phyloP scores from a whole-genome alignment of 2,329 filamentous ascomycete species.

The Cordyceps javanica region DNA sequence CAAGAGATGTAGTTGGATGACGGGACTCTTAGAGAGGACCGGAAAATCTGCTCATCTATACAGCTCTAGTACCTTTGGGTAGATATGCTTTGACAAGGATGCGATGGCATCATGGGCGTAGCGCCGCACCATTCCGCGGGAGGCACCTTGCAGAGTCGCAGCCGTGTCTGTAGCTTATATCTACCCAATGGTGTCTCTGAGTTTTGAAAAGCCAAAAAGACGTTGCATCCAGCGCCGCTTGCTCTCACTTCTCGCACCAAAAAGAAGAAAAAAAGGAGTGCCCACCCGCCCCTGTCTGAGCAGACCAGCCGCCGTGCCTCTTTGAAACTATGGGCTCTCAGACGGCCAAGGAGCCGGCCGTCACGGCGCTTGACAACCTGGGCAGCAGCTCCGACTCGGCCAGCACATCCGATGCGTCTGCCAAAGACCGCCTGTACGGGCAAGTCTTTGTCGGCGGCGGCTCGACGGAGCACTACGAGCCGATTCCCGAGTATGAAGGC shows the following conservation, averaged over 20 bases:
- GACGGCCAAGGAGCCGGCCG: not conserved
- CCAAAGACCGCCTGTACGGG: not conserved
- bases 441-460: slow-evolving; percentile 6
- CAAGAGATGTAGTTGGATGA: not conserved
- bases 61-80: not conserved
- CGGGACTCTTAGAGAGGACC: not conserved
- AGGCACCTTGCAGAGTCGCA: not conserved
- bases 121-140: not conserved
- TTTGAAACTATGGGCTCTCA: not conserved
- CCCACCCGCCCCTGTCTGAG: too few species aligned
- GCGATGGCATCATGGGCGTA: slow-evolving; percentile 4
- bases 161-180: not conserved
- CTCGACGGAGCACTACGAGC: slow-evolving; percentile 33
- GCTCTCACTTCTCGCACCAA: too few species aligned
- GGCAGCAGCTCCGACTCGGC: slow-evolving; percentile 3
- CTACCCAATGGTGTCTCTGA: too few species aligned
- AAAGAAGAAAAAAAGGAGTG: too few species aligned
- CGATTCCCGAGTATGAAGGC: slow-evolving; percentile 51
- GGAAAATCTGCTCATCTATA: not conserved
- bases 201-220: too few species aligned
- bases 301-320: too few species aligned
- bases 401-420: not conserved
- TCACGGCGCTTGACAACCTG: slow-evolving; percentile 1
- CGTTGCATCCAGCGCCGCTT: too few species aligned
- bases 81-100: slow-evolving; percentile 1